These are phyloP conservation scores for Chimonanthus salicifolius DNA, from an alignment of 164 flowering plant species.

Conservation along the genomic window DNA sequence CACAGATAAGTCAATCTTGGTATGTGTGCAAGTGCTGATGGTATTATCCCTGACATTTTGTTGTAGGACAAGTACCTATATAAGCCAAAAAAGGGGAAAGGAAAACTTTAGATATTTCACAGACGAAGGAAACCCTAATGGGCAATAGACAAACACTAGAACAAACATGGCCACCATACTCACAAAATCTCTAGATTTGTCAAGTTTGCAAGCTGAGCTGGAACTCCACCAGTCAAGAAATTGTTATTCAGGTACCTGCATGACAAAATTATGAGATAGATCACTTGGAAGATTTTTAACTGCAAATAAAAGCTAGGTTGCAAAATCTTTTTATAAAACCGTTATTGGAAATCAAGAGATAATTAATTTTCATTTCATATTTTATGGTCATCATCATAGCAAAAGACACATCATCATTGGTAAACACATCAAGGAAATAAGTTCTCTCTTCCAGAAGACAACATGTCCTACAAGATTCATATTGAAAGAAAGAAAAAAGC, in stretches of 20 bases:
- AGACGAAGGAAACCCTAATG: not conserved
- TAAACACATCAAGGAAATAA: no score
- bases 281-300: not conserved
- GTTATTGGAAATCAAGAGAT: not conserved
- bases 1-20: constrained; percentile 78
- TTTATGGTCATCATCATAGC: not conserved
- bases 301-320: not conserved
- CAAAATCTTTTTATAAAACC: not conserved
- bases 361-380: not conserved
- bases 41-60: constrained; percentile 86
- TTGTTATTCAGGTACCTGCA: constrained; percentile 80
- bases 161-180: not conserved
- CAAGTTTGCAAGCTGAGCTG: constrained; percentile 84
- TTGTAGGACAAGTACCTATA: constrained; percentile 81
- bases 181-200: constrained; percentile 66
- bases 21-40: constrained; percentile 67
- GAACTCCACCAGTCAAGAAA: constrained; percentile 87
- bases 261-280: constrained; percentile 5
- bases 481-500: not conserved
- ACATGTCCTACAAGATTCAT: not conserved
- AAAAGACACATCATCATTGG: not conserved
- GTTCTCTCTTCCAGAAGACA: not conserved
- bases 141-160: not conserved
- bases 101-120: constrained; percentile 5
- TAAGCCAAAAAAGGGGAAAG: constrained; percentile 15